These are phyloP conservation scores for Pythium monospermum DNA, from an alignment of 352 stramenopile genomes.

Conservation along the genomic window DNA sequence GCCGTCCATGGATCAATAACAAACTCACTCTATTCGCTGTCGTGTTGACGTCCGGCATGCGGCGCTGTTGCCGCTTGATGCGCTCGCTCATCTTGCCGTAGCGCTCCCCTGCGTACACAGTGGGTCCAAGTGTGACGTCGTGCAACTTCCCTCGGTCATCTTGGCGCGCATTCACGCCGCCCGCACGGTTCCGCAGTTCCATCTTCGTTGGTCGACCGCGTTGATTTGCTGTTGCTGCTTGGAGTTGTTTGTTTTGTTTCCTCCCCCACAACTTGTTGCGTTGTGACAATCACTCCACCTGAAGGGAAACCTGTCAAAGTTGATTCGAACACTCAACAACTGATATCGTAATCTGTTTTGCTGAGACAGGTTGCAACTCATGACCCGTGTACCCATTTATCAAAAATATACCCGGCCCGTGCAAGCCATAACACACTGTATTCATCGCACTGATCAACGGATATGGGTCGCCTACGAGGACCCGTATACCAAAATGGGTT, in stretches of 20 bases:
- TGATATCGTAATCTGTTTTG: neutral
- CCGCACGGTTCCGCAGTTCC: constrained; percentile 55
- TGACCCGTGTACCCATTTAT: no score
- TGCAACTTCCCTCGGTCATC: constrained; percentile 29
- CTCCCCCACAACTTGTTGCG: neutral
- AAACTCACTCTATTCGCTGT: constrained; percentile 33
- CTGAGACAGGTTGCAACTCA: constrained; percentile 16
- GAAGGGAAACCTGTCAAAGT: neutral
- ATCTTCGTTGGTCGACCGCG: constrained; percentile 20
- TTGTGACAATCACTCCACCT: constrained; percentile 10
- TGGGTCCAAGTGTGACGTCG: constrained; percentile 65
- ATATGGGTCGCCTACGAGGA: no score
- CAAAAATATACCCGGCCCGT: no score
- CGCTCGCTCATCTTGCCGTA: constrained; percentile 84
- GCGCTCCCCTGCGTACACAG: constrained; percentile 75
- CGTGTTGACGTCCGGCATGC: constrained; percentile 31
- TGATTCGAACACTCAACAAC: constrained; percentile 11
- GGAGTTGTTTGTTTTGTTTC: neutral
- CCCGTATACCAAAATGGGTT: no score
- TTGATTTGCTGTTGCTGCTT: neutral
- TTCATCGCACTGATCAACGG: no score
- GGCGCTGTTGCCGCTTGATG: constrained; percentile 66
- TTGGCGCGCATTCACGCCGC: constrained; percentile 20
- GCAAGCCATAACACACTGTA: no score
- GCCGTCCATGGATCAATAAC: no score